phyloP scores from a whole-genome alignment of 164 flowering plant species.

The Buxus sempervirens region DNA sequence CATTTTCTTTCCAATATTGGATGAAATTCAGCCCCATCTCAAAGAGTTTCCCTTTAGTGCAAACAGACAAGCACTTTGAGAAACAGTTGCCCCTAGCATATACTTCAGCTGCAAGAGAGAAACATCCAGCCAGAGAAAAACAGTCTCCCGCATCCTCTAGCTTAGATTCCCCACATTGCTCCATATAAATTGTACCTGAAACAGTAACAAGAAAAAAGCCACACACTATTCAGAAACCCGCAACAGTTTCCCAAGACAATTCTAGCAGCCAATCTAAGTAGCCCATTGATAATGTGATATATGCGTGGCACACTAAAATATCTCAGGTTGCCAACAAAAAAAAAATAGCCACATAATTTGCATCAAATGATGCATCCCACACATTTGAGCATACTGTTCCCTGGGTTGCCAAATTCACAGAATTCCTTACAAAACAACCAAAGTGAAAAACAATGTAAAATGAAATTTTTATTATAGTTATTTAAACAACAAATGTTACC shows the following conservation, averaged over 20 bases:
- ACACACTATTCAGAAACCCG: neutral
- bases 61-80: constrained; percentile 40
- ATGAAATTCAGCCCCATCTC: constrained; percentile 47
- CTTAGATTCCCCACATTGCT: constrained; percentile 44
- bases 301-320: too few relatives aligned
- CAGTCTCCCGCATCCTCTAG: constrained; percentile 54
- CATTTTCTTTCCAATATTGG: constrained; percentile 40
- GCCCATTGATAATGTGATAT: too few relatives aligned
- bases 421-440: too few relatives aligned
- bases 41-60: constrained; percentile 39
- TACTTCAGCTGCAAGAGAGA: constrained; percentile 47
- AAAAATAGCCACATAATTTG: too few relatives aligned
- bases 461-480: too few relatives aligned
- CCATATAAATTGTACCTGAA: constrained; percentile 39
- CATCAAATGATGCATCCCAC: too few relatives aligned
- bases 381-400: too few relatives aligned
- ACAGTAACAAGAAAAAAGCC: neutral
- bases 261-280: neutral
- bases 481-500: too few relatives aligned
- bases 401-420: neutral
- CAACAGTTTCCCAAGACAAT: too few relatives aligned
- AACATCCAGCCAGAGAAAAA: constrained; percentile 35
- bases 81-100: constrained; percentile 38
- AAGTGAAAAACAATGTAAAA: too few relatives aligned
- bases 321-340: too few relatives aligned